phyloP scores from a whole-genome alignment of 495 filamentous ascomycete genomes.

The Thermothielavioides terrestris region DNA sequence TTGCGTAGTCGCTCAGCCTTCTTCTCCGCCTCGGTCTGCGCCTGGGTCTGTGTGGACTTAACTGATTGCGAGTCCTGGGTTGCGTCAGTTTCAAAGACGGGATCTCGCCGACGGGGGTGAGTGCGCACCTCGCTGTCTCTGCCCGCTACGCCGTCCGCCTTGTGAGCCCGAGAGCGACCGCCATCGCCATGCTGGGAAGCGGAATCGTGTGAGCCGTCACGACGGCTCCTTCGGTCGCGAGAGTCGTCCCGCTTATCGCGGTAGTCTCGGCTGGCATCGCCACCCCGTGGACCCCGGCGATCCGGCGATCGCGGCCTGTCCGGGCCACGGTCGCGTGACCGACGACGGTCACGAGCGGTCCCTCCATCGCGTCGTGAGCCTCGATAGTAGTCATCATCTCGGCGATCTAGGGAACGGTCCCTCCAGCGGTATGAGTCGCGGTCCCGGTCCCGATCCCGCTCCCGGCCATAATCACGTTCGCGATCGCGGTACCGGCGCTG shows the following conservation, averaged over 20 bases:
- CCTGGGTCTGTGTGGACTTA: slow-evolving; percentile 46
- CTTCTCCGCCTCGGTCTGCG: slow-evolving; percentile 70
- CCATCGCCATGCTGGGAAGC: slow-evolving; percentile 59
- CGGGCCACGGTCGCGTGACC: slow-evolving; percentile 54
- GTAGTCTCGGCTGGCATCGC: slow-evolving; percentile 57
- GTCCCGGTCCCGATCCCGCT: slow-evolving; percentile 48
- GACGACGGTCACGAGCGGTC: slow-evolving; percentile 34
- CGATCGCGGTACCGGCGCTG: slow-evolving; percentile 49
- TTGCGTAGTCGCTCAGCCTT: slow-evolving; percentile 77
- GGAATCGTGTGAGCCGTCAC: slow-evolving; percentile 71
- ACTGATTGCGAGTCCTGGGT: slow-evolving; percentile 24
- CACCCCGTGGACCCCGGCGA: slow-evolving; percentile 41
- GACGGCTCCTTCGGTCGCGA: slow-evolving; percentile 61
- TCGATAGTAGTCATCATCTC: slow-evolving; percentile 62
- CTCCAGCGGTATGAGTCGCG: slow-evolving; percentile 58
- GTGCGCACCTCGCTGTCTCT: slow-evolving; percentile 43
- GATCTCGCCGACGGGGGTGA: slow-evolving; percentile 7
- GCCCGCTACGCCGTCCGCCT: slow-evolving; percentile 36
- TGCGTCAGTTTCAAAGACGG: slow-evolving; percentile 10
- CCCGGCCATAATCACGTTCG: slow-evolving; percentile 44
- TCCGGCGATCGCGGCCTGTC: slow-evolving; percentile 37
- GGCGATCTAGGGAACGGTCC: slow-evolving; percentile 65
- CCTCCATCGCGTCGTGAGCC: slow-evolving; percentile 38
- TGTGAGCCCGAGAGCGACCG: slow-evolving; percentile 46
- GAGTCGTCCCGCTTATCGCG: slow-evolving; percentile 73